These are phyloP conservation scores for Sporothrix curviconia DNA, from an alignment of 2,329 filamentous ascomycete species.

Conservation along the genomic window DNA sequence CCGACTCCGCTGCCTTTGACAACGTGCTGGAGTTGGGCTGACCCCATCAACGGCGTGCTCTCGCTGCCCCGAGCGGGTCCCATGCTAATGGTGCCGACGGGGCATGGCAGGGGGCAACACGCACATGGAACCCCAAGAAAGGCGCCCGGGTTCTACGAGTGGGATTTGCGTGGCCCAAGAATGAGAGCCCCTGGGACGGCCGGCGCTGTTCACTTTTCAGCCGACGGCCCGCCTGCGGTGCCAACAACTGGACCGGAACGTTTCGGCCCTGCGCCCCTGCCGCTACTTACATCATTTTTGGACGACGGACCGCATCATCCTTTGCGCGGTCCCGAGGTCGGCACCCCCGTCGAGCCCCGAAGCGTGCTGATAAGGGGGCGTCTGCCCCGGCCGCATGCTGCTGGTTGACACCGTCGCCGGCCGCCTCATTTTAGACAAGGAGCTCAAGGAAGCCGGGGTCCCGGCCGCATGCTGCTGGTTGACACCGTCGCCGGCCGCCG, in stretches of 20 bases:
- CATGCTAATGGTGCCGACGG: slow-evolving; percentile 98
- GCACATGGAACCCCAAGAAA: slow-evolving; percentile 87
- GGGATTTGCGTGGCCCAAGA: slow-evolving; percentile 96
- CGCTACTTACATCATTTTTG: slow-evolving; percentile 94
- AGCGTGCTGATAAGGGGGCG: slow-evolving; percentile 86
- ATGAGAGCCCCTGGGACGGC: slow-evolving; percentile 98
- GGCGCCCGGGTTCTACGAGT: slow-evolving; percentile 97
- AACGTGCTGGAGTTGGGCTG: slow-evolving; percentile 89
- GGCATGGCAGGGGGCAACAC: slow-evolving; percentile 94
- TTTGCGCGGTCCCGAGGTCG: slow-evolving; percentile 96
- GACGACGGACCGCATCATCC: slow-evolving; percentile 94
- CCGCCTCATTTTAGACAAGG: slow-evolving; percentile 87
- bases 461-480: no score
- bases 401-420: slow-evolving; percentile 84
- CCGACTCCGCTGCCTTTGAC: slow-evolving; percentile 94
- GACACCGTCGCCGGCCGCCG: slow-evolving; percentile 79
- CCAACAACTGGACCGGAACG: slow-evolving; percentile 94
- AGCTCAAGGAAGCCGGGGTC: slow-evolving; percentile 85
- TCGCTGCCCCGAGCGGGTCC: slow-evolving; percentile 93
- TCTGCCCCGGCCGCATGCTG: slow-evolving; percentile 89
- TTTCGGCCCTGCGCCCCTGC: slow-evolving; percentile 87
- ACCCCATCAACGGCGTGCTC: slow-evolving; percentile 92
- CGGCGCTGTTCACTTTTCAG: slow-evolving; percentile 94
- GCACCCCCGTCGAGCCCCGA: slow-evolving; percentile 84
- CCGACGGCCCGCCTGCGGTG: slow-evolving; percentile 92